phyloP scores from a whole-genome alignment of 805 yeast species.

The Yarrowia deformans region DNA sequence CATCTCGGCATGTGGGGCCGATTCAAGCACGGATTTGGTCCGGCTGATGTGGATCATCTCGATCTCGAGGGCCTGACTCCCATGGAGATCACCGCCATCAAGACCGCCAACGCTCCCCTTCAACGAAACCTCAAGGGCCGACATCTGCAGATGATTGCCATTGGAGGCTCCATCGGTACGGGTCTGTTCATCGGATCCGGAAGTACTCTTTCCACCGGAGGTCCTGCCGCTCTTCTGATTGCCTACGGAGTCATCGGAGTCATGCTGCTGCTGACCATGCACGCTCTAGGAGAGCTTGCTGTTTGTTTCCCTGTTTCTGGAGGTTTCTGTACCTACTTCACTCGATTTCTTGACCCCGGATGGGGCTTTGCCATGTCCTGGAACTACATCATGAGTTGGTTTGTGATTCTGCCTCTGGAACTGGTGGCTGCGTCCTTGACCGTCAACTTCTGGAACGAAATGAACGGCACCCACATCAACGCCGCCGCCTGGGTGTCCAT shows the following conservation, averaged over 20 bases:
- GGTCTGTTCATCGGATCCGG: constrained; percentile 64
- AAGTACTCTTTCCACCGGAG: constrained; percentile 55
- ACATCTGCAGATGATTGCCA: constrained; percentile 65
- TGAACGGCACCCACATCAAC: constrained; percentile 48
- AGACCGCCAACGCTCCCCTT: constrained; percentile 60
- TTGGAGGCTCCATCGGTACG: constrained; percentile 84
- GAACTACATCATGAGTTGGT: constrained; percentile 68
- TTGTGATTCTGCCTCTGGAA: constrained; percentile 68
- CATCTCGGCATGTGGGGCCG: constrained; percentile 11
- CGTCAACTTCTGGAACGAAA: constrained; percentile 58
- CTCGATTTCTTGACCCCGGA: constrained; percentile 66
- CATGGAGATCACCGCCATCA: constrained; percentile 40
- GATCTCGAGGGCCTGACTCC: constrained; percentile 48
- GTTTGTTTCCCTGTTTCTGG: constrained; percentile 68
- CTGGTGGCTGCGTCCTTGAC: constrained; percentile 66
- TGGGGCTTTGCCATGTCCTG: constrained; percentile 72
- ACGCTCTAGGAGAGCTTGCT: constrained; percentile 71
- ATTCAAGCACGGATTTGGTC: constrained; percentile 56
- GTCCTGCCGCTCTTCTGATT: constrained; percentile 60
- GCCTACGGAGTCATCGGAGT: constrained; percentile 59
- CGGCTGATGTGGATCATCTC: constrained; percentile 53
- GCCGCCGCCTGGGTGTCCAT: constrained; percentile 63
- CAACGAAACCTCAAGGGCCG: constrained; percentile 51
- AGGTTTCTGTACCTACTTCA: constrained; percentile 62
- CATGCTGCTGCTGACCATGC: constrained; percentile 66